Base-by-base conservation (phyloP, 2,329 filamentous ascomycete species). In the Clarireedia sp. region DNA sequence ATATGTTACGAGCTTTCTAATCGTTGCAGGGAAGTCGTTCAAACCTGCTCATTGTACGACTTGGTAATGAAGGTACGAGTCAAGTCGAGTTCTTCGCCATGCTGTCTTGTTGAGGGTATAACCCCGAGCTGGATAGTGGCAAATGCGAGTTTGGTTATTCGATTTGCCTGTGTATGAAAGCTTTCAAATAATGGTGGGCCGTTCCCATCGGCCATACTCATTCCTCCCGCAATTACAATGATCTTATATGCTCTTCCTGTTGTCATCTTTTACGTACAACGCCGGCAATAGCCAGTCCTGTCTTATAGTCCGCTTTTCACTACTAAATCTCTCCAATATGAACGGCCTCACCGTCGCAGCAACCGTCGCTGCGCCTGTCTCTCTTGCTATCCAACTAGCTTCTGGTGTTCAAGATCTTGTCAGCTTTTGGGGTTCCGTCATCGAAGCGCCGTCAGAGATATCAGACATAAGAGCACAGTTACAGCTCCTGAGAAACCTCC, bases 321-420 rank as follows among this genome's bases (percentile, higher is more conserved):
- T 8, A 29, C 9, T 24, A 4, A 14, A 29, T 8, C 24, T 23
- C 16, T 14, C 8, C 43, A 26, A 26, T 0, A 86, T 75, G 0
- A 86, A 71, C 0, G 82, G 82, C 2, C 78, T 78, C 0, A 85
- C 9, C 19, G 16, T 33, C 14, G 33, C 41, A 10, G n/a, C 23
- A 29, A 45, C 4, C 10, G 19, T 41, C n/a, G 24, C 29, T 12
- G 43, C 33, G n/a, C 44, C n/a, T 10, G 23, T 47, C 5, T 40
- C 33, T 29, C 24, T 43, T 29, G 48, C 23, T 51, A 16, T 33
- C 12, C 10, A 43, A 24, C 9, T 51, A 19, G 8, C 23, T 5
- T 51, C 37, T 4, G 33, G 14, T 23, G n/a, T 40, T 7, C 10
- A 26, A 2, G 23, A 41, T 29, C 36, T 29, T 12, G 17, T 40